Evolutionary conservation across 306 rosid genomes (phyloP), one percentile per base, ranked within the genome.

Genomic region (Macrotyloma uniflorum): DNA sequence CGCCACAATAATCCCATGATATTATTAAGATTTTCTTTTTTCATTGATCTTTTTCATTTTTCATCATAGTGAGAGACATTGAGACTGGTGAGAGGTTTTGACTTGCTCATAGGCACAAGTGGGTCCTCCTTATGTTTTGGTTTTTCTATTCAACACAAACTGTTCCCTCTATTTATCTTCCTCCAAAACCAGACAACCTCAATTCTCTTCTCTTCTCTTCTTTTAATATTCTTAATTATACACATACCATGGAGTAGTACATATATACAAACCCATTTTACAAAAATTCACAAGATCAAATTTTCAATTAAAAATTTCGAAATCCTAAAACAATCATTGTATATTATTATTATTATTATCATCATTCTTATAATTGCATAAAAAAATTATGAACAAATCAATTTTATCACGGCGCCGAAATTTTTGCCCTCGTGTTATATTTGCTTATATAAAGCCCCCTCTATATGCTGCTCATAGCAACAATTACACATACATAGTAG

Each of bases 361-460:
- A n/a, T n/a, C n/a, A n/a, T n/a, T n/a, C n/a, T n/a, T n/a, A n/a
- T n/a, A n/a, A n/a, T n/a, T n/a, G n/a, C n/a, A n/a, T n/a, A n/a
- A n/a, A n/a, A n/a, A n/a, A n/a, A n/a, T n/a, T n/a, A n/a, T n/a
- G 59, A 71, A 20, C 51, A 86, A 50, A 53, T 75, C 90, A 83
- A 88, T 72, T 84, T 74, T 70, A 26, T 84, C 91, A 85, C 97
- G 91, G 87, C 90, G 90, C 91, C 84, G 94, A 82, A 80, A 85
- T 6, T 2, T 23, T 1, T 5, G 13, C 62, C 32, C 43, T 30
- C 36, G 14, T 18, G 46, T 26, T 22, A 1, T n/a, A n/a, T n/a
- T 47, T 49, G 33, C 8, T 73, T 89, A 80, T 59, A 83, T 77
- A 81, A 38, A 58, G 15, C 9, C 43, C 8, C 58, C 49, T 51